phyloP scores from a whole-genome alignment of 768 basidiomycete species.

The Hygrocybe coccinea region DNA sequence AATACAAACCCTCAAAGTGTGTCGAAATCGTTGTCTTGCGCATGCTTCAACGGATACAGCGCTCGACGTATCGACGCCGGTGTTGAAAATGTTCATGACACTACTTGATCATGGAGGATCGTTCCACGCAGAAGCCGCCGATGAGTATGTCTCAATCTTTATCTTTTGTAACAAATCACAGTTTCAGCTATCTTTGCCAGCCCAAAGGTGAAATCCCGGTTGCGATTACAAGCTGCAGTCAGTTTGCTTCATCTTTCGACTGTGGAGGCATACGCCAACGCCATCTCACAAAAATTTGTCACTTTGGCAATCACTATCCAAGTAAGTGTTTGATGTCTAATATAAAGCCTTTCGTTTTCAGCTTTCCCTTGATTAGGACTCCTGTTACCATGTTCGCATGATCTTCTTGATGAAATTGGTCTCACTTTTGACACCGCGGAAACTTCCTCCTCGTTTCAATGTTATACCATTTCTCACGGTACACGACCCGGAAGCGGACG shows the following conservation, averaged over 20 bases:
- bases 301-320: slow-evolving; percentile 70
- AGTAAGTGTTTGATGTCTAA: slow-evolving; percentile 40
- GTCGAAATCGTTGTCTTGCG: slow-evolving; percentile 73
- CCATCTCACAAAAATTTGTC: slow-evolving; percentile 59
- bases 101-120: slow-evolving; percentile 69
- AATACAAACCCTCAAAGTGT: slow-evolving; percentile 72
- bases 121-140: slow-evolving; percentile 40
- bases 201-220: slow-evolving; percentile 60
- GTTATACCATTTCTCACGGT: slow-evolving; percentile 83
- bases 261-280: slow-evolving; percentile 50
- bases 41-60: slow-evolving; percentile 57
- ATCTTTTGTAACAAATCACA: neutral
- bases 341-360: neutral
- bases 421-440: slow-evolving; percentile 54
- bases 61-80: slow-evolving; percentile 64
- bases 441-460: slow-evolving; percentile 70
- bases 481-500: slow-evolving; percentile 85
- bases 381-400: slow-evolving; percentile 81
- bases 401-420: slow-evolving; percentile 73
- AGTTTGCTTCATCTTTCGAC: slow-evolving; percentile 75
- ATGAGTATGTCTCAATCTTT: slow-evolving; percentile 38
- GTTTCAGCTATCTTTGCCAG: slow-evolving; percentile 27
- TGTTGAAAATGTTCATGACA: slow-evolving; percentile 68
- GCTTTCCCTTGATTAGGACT: slow-evolving; percentile 50
- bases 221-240: slow-evolving; percentile 78